phyloP scores from a whole-genome alignment of 1,284 basidiomycete species.

The Cutaneotrichosporon sp. region DNA sequence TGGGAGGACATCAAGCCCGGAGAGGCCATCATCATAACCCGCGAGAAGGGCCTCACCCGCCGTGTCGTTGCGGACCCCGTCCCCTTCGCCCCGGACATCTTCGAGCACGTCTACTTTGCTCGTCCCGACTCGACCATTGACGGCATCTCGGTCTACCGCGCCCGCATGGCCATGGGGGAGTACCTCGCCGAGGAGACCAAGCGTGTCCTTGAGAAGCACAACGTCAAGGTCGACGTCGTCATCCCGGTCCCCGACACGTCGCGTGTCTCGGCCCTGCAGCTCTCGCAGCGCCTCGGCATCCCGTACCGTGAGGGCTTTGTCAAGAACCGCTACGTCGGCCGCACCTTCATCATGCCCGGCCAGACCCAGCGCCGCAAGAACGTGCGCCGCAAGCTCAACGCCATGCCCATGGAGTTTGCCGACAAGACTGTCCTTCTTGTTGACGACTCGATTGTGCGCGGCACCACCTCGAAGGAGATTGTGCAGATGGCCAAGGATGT shows the following conservation, averaged over 20 bases:
- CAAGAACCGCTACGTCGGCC: constrained; percentile 97
- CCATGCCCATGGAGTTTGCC: constrained; percentile 98
- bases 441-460: constrained; percentile 98
- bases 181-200: constrained; percentile 85
- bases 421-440: constrained; percentile 93
- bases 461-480: constrained; percentile 98
- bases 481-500: constrained; percentile 99
- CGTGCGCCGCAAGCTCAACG: constrained; percentile 93
- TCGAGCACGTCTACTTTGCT: constrained; percentile 99
- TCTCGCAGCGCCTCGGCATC: constrained; percentile 84
- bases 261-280: constrained; percentile 90
- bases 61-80: constrained; percentile 70
- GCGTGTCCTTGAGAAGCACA: constrained; percentile 68
- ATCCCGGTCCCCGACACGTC: constrained; percentile 99
- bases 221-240: constrained; percentile 84
- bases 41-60: constrained; percentile 65
- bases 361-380: constrained; percentile 88
- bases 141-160: constrained; percentile 94
- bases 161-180: constrained; percentile 99
- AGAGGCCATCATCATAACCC: constrained; percentile 93
- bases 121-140: constrained; percentile 97
- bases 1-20: constrained; percentile 96
- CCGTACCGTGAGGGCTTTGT: constrained; percentile 99
- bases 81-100: constrained; percentile 95
- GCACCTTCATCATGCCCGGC: constrained; percentile 99